These are phyloP conservation scores for Volutella citrinella DNA, from an alignment of 2,329 filamentous ascomycete genomes.

Conservation along the genomic window DNA sequence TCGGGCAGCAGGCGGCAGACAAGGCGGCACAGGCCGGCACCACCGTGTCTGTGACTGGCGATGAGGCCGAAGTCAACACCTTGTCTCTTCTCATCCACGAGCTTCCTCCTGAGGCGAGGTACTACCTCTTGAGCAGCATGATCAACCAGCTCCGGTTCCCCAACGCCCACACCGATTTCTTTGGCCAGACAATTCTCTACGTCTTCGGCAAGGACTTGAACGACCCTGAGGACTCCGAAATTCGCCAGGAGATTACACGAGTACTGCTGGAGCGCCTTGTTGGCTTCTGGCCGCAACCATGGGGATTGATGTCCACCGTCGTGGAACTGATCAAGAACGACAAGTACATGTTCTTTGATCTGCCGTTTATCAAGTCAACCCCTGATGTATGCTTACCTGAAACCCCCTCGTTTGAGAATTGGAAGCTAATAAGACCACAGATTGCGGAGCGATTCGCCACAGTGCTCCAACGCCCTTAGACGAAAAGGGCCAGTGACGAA, in stretches of 20 bases:
- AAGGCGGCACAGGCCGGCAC: slow-evolving; percentile 57
- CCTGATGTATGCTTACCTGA: slow-evolving; percentile 64
- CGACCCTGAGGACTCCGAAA: slow-evolving; percentile 73
- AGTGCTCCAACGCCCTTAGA: slow-evolving; percentile 32
- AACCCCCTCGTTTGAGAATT: too few species aligned
- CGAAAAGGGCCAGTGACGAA: neutral
- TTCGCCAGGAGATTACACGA: slow-evolving; percentile 87
- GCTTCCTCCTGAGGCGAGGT: slow-evolving; percentile 73
- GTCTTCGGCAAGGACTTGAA: slow-evolving; percentile 75
- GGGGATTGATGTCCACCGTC: slow-evolving; percentile 87
- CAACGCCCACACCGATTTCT: slow-evolving; percentile 88
- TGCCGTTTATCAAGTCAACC: slow-evolving; percentile 85
- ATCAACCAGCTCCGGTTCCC: slow-evolving; percentile 90
- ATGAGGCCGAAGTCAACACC: slow-evolving; percentile 60
- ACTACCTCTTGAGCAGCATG: slow-evolving; percentile 80
- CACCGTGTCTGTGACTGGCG: slow-evolving; percentile 44
- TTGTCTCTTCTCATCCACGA: slow-evolving; percentile 75
- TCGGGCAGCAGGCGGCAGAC: slow-evolving; percentile 70
- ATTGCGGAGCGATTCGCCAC: slow-evolving; percentile 36
- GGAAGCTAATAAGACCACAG: too few species aligned
- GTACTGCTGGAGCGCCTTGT: slow-evolving; percentile 85
- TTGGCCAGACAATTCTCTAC: slow-evolving; percentile 79
- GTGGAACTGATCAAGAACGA: slow-evolving; percentile 90
- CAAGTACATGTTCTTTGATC: slow-evolving; percentile 86
- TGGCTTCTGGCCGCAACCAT: slow-evolving; percentile 89